Percentiles rank a stretch among this genome's conserved stretches.
These are phyloP conservation scores for Metschnikowia vanudenii DNA, from an alignment of 805 yeast genomes.

Conservation along the genomic window DNA sequence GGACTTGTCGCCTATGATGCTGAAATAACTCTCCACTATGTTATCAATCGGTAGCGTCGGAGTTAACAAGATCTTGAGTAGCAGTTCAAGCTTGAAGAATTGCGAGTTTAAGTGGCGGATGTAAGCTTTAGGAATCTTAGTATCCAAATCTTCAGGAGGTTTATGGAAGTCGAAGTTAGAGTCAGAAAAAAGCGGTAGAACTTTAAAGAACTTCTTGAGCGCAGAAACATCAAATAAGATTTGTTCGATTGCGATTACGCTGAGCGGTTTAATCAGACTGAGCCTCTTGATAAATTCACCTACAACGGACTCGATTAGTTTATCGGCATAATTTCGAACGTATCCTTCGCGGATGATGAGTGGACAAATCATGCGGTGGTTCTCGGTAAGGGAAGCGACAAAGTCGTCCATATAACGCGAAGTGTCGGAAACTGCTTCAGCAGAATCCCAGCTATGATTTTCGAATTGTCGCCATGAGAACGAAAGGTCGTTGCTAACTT, in stretches of 20 bases:
- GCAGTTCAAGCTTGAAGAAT: slow-evolving; percentile 49
- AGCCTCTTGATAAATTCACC: slow-evolving; percentile 57
- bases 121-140: slow-evolving; percentile 30
- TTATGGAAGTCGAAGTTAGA: slow-evolving; percentile 34
- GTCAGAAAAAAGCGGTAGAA: slow-evolving; percentile 42
- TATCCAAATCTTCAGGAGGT: slow-evolving; percentile 12
- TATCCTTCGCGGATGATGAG: slow-evolving; percentile 68
- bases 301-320: slow-evolving; percentile 63
- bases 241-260: slow-evolving; percentile 64
- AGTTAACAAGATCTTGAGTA: slow-evolving; percentile 68
- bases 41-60: slow-evolving; percentile 60
- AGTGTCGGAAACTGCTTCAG: slow-evolving; percentile 65
- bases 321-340: slow-evolving; percentile 71
- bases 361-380: slow-evolving; percentile 49
- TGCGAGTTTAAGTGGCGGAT: slow-evolving; percentile 44
- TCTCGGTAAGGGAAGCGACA: slow-evolving; percentile 44
- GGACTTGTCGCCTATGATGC: slow-evolving; percentile 63
- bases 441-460: slow-evolving; percentile 64
- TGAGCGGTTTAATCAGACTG: slow-evolving; percentile 61
- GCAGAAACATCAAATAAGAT: slow-evolving; percentile 68
- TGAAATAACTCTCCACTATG: slow-evolving; percentile 63
- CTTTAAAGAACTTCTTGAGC: slow-evolving; percentile 53
- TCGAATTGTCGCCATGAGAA: slow-evolving; percentile 85
- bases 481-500: slow-evolving; percentile 59
- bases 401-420: slow-evolving; percentile 68